Conservation (phyloP, 345 rosid genomes). For the Corchorus capsularis region DNA sequence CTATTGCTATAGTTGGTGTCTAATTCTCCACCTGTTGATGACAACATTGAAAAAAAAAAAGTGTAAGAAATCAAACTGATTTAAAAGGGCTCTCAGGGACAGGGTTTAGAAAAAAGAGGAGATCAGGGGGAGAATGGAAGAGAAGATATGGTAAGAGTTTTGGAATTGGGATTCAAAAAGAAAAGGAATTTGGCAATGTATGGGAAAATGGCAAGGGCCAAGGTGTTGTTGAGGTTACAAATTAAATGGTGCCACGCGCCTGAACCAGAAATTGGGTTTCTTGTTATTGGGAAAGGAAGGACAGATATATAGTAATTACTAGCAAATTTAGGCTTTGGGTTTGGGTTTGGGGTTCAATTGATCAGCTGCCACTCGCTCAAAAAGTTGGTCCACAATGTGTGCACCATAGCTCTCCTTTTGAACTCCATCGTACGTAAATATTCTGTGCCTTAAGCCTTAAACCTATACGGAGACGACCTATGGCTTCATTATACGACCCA, state of each 20-base stretch:
- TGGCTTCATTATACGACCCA: too few relatives aligned
- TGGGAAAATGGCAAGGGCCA: not conserved
- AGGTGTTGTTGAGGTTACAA: not conserved
- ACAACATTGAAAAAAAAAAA: constrained; percentile 23
- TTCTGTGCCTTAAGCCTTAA: too few relatives aligned
- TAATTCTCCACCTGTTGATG: constrained; percentile 5
- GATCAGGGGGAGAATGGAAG: not conserved
- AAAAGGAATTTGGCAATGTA: not conserved
- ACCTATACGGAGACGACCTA: too few relatives aligned
- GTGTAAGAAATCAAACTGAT: not conserved
- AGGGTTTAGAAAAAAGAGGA: not conserved
- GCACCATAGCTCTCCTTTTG: too few relatives aligned
- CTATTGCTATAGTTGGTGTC: not conserved
- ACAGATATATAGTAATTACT: not conserved
- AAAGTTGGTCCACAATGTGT: too few relatives aligned
- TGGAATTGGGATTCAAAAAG: not conserved
- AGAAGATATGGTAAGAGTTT: not conserved
- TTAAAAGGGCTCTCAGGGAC: not conserved
- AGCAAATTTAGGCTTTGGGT: not conserved
- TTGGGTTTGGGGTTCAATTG: too few relatives aligned
- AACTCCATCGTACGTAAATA: too few relatives aligned
- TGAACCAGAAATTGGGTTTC: not conserved
- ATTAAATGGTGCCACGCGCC: not conserved
- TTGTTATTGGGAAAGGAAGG: not conserved
- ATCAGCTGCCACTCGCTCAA: too few relatives aligned